Conservation (phyloP, 768 basidiomycete genomes). For the Rhizopogon sp. region DNA sequence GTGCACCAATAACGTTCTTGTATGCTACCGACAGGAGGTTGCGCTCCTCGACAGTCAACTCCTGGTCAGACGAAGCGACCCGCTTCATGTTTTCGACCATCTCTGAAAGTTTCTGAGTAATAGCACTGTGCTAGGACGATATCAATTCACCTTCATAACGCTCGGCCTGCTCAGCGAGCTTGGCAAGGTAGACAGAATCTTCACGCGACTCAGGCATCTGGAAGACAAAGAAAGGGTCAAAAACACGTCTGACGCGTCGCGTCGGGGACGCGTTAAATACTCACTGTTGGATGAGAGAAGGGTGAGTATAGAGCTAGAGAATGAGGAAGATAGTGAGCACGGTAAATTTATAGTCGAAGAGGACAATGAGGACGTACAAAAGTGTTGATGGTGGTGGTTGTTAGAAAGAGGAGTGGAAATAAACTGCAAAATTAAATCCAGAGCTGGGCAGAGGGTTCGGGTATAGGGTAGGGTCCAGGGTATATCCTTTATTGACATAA, state of each 20-base stretch:
- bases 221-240: conserved; percentile 9
- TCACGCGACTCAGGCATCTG: conserved; percentile 83
- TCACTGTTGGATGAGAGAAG: conserved; percentile 35
- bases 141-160: conserved; percentile 82
- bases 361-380: conserved; percentile 35
- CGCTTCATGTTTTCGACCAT: conserved; percentile 99
- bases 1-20: conserved; percentile 99
- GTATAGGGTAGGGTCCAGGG: conserved; percentile 36
- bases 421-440: conserved; percentile 59
- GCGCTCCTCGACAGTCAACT: conserved; percentile 97
- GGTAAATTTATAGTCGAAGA: conserved; percentile 27
- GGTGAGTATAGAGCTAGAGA: conserved; percentile 16
- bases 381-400: conserved; percentile 41
- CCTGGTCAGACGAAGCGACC: conserved; percentile 95
- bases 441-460: conserved; percentile 71
- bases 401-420: conserved; percentile 41
- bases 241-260: conserved; percentile 19
- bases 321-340: conserved; percentile 28
- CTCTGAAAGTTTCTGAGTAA: conserved; percentile 41
- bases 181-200: conserved; percentile 99
- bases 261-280: conserved; percentile 34
- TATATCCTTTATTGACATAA: conserved; percentile 12
- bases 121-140: background rate
- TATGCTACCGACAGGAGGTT: conserved; percentile 97
- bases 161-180: conserved; percentile 99